Conservation (phyloP, 306 rosid species). For the Rosa persica region DNA sequence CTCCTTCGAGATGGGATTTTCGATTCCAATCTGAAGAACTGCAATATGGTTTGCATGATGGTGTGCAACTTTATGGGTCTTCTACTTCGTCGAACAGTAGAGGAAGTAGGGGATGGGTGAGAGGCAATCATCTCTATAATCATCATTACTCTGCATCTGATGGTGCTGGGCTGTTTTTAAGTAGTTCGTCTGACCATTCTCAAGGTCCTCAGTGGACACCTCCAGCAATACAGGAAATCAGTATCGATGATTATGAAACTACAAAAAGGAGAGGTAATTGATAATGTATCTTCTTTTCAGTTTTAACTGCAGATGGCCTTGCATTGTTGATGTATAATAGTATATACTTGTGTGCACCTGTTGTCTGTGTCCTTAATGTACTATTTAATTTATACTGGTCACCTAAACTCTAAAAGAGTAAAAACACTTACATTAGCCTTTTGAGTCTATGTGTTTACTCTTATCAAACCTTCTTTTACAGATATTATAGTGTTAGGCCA, state of each 20-base stretch:
- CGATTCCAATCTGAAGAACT: constrained; percentile 70
- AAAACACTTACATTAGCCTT: neutral
- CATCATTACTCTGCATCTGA: constrained; percentile 71
- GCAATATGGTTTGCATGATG: constrained; percentile 59
- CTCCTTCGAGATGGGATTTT: constrained; percentile 83
- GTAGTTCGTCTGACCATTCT: constrained; percentile 82
- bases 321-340: neutral
- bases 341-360: too few species aligned
- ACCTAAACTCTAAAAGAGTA: neutral
- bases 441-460: neutral
- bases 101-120: constrained; percentile 65
- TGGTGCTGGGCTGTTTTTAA: constrained; percentile 59
- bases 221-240: constrained; percentile 87
- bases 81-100: constrained; percentile 68
- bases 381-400: neutral
- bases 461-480: neutral
- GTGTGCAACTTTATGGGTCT: constrained; percentile 49
- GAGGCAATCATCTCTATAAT: constrained; percentile 73
- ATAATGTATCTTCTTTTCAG: constrained; percentile 3
- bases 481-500: neutral
- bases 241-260: constrained; percentile 61
- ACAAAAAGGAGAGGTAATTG: constrained; percentile 56
- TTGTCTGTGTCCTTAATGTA: neutral
- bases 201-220: constrained; percentile 79
- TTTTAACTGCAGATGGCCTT: neutral